Conservation (phyloP, 139 green algal species). For the Micractinium conductrix region DNA sequence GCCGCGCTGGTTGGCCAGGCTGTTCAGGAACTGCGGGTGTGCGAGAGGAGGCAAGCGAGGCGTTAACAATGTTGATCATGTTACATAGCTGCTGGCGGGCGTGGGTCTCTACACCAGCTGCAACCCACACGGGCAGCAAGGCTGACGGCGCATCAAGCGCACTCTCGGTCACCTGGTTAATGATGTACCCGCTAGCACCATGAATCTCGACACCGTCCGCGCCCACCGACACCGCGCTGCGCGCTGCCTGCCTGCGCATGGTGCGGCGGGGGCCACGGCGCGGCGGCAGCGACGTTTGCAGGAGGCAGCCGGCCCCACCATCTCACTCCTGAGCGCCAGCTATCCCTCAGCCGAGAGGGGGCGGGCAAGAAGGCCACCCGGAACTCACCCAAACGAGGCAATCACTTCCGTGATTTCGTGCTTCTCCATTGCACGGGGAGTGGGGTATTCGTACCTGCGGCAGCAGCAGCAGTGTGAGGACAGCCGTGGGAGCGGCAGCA, state of each 20-base stretch:
- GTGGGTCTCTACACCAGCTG: no score
- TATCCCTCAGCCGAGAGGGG: no score
- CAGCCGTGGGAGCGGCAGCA: no score
- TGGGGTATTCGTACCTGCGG: not conserved
- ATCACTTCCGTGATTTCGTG: not conserved
- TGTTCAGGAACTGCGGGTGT: slow-evolving; percentile 61
- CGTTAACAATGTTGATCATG: no score
- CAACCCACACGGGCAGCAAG: not conserved
- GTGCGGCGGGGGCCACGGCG: no score
- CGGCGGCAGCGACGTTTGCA: no score
- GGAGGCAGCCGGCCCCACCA: no score
- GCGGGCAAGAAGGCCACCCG: no score
- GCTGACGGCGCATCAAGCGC: not conserved
- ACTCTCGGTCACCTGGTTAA: not conserved
- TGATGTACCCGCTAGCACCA: slow-evolving; percentile 63
- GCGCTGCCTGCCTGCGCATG: slow-evolving; percentile 35
- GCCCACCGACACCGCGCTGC: slow-evolving; percentile 64
- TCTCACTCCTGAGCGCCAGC: no score
- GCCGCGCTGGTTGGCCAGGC: slow-evolving; percentile 45
- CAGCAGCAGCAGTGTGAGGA: no score
- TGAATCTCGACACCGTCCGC: slow-evolving; percentile 86
- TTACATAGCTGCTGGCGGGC: no score
- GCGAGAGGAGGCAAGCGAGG: not conserved
- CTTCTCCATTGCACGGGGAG: not conserved
- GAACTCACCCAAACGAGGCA: not conserved